Percentiles rank a stretch among this genome's conserved stretches.
Conservation (phyloP, 2,329 filamentous ascomycete genomes). For the Colletotrichum limetticola region DNA sequence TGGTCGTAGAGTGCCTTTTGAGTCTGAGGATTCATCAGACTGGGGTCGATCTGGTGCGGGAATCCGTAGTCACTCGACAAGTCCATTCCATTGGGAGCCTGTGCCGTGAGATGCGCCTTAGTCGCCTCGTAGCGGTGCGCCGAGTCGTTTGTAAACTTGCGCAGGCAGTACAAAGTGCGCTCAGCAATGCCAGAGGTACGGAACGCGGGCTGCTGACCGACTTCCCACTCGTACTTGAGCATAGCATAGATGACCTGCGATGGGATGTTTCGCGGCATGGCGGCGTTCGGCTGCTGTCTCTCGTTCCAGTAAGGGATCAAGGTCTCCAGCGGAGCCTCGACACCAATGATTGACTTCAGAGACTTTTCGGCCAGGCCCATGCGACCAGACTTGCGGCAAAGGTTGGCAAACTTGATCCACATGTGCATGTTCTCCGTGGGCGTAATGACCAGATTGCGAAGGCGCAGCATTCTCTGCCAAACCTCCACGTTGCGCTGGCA, state of each 20-base stretch:
- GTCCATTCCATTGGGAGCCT: conserved; percentile 58
- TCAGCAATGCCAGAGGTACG: conserved; percentile 58
- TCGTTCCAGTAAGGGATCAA: conserved; percentile 71
- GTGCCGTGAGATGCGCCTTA: conserved; percentile 60
- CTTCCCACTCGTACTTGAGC: conserved; percentile 96
- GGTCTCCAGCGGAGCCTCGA: conserved; percentile 69
- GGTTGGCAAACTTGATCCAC: conserved; percentile 99
- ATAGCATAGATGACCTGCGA: conserved; percentile 96
- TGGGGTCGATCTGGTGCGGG: conserved; percentile 57
- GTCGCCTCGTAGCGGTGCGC: conserved; percentile 64
- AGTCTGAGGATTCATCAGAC: conserved; percentile 59
- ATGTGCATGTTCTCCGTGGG: conserved; percentile 96
- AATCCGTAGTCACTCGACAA: conserved; percentile 61
- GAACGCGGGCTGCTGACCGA: conserved; percentile 70
- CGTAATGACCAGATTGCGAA: conserved; percentile 90
- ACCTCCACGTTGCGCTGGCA: conserved; percentile 98
- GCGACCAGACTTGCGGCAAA: conserved; percentile 95
- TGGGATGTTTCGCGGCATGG: conserved; percentile 58
- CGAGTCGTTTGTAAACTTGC: conserved; percentile 70
- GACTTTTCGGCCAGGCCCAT: conserved; percentile 97
- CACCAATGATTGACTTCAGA: conserved; percentile 87
- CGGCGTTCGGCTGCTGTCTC: conserved; percentile 43
- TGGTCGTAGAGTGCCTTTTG: conserved; percentile 68
- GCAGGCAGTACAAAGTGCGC: conserved; percentile 68
- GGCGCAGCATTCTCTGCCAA: conserved; percentile 97